Conservation (phyloP, 495 filamentous ascomycete genomes). For the Aspergillus taichungensis region DNA sequence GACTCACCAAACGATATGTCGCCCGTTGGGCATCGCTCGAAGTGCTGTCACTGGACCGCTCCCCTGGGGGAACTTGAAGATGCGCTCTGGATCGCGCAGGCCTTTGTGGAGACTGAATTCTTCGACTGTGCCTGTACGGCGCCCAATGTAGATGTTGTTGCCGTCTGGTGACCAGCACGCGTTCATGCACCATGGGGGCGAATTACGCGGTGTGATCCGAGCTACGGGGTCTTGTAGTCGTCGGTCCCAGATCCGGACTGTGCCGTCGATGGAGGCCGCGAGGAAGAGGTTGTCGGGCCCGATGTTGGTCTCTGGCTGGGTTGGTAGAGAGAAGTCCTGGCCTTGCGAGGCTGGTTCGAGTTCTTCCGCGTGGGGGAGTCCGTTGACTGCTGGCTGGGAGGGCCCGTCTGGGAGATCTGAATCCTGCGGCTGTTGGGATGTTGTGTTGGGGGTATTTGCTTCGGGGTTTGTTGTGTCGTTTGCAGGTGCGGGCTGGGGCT, state of each 20-base stretch:
- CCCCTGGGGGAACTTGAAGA: constrained; percentile 82
- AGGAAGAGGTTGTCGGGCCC: constrained; percentile 63
- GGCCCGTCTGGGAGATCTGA: constrained; percentile 13
- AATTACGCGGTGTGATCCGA: constrained; percentile 60
- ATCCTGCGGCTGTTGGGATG: constrained; percentile 6
- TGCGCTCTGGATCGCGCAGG: constrained; percentile 61
- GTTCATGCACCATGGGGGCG: constrained; percentile 95
- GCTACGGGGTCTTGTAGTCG: constrained; percentile 69
- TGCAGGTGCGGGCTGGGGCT: constrained; percentile 1
- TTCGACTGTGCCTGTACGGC: constrained; percentile 89
- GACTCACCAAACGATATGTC: constrained; percentile 78
- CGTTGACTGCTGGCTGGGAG: constrained; percentile 32
- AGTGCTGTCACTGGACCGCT: constrained; percentile 84
- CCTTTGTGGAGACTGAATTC: constrained; percentile 88
- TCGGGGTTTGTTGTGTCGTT: constrained; percentile 6
- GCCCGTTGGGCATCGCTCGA: constrained; percentile 83
- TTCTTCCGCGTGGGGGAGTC: constrained; percentile 45
- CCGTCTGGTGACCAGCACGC: constrained; percentile 97
- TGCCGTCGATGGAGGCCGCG: constrained; percentile 79
- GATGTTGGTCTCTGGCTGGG: constrained; percentile 32
- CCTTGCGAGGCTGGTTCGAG: constrained; percentile 21
- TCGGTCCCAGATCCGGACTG: constrained; percentile 85
- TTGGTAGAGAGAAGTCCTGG: constrained; percentile 23
- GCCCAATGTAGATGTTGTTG: constrained; percentile 88
- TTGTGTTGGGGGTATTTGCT: constrained; percentile 3